Percentiles rank a stretch among this genome's conserved stretches.
These are phyloP conservation scores for Alternaria longipes DNA, from an alignment of 2,329 filamentous ascomycete species.

Conservation along the genomic window DNA sequence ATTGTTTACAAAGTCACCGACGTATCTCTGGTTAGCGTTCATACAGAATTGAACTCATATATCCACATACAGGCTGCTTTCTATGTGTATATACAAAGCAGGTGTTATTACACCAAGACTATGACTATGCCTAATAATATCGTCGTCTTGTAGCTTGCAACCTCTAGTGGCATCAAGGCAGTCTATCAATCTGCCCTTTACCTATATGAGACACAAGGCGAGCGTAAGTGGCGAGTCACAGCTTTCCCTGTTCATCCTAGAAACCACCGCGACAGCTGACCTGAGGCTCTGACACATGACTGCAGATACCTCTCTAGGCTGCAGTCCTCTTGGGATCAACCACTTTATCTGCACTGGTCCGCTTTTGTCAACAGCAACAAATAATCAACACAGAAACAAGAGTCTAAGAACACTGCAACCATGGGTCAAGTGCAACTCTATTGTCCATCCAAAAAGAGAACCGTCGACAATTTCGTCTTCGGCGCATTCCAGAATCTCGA, in stretches of 20 bases:
- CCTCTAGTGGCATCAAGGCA: not conserved
- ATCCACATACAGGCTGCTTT: not conserved
- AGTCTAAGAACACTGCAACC: not conserved
- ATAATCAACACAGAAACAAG: not conserved
- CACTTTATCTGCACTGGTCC: not conserved
- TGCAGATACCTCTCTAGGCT: not conserved
- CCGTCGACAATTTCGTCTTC: slow-evolving; percentile 17
- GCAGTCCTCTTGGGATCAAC: not conserved
- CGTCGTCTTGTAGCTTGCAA: too few relatives aligned
- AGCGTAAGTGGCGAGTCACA: not conserved
- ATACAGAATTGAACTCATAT: not conserved
- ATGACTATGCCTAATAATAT: not conserved
- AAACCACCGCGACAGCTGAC: not conserved
- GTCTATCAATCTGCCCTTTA: not conserved
- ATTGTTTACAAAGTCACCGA: not conserved
- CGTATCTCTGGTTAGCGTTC: too few relatives aligned
- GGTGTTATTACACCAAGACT: not conserved
- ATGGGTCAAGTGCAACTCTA: slow-evolving; percentile 18
- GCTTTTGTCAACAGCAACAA: not conserved
- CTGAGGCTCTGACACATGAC: not conserved
- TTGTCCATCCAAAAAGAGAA: slow-evolving; percentile 19
- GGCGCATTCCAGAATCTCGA: slow-evolving; percentile 17
- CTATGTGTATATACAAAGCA: too few relatives aligned
- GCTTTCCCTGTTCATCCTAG: not conserved
- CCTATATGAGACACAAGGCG: not conserved